Evolutionary conservation across 2,329 filamentous ascomycete species (phyloP).

Genomic region (Westerdykella aurantiaca): DNA sequence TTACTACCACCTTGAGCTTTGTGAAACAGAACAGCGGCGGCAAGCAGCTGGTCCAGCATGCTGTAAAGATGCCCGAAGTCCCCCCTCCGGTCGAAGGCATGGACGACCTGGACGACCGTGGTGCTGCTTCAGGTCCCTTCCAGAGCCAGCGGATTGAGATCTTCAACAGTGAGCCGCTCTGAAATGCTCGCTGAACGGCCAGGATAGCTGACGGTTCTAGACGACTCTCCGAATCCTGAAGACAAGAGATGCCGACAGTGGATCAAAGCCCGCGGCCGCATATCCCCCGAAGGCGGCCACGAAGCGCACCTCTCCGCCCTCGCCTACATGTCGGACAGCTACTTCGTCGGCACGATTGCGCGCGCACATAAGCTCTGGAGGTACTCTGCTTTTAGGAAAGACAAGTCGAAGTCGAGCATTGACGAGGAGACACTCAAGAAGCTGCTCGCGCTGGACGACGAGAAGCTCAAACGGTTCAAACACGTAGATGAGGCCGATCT

Average conservation of each 20-base stretch:
- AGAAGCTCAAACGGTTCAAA: constrained; percentile 38
- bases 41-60: constrained; percentile 58
- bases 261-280: constrained; percentile 68
- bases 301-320: constrained; percentile 80
- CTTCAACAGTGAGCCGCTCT: constrained; percentile 44
- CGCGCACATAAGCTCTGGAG: constrained; percentile 76
- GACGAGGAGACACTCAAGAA: constrained; percentile 42
- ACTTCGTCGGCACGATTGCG: constrained; percentile 85
- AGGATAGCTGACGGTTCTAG: constrained; percentile 21
- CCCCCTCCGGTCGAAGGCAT: constrained; percentile 41
- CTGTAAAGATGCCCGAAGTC: constrained; percentile 48
- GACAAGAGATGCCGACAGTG: constrained; percentile 62
- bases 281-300: constrained; percentile 66
- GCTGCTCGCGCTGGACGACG: constrained; percentile 42
- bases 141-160: constrained; percentile 53
- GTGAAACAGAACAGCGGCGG: constrained; percentile 59
- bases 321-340: constrained; percentile 88
- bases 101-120: constrained; percentile 27
- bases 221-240: constrained; percentile 50
- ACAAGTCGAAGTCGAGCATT: constrained; percentile 33
- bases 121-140: constrained; percentile 47
- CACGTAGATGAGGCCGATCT: constrained; percentile 49
- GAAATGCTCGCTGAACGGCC: background rate
- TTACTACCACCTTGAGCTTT: constrained; percentile 92
- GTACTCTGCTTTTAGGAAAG: constrained; percentile 50